A percentile compares a stretch with the other conserved stretches of the same genome.
Conservation (phyloP, 164 flowering plant genomes). For the Santalum album region DNA sequence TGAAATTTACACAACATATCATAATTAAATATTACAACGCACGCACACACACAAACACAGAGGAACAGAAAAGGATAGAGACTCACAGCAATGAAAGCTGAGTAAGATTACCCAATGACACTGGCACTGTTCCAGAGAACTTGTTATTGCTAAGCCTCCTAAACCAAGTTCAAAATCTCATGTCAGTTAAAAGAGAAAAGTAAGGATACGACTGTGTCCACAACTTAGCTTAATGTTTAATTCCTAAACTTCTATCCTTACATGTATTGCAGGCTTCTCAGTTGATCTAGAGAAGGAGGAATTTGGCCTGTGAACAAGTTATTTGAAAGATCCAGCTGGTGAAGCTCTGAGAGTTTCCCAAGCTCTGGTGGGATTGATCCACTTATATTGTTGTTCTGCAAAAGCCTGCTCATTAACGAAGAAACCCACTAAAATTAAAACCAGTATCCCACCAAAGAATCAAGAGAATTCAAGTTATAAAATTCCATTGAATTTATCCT, state of each 20-base stretch:
- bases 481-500: too few species aligned
- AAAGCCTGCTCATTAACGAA: conserved; percentile 38
- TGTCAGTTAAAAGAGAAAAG: conserved; percentile 5
- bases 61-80: neutral
- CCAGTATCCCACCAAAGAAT: neutral
- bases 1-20: conserved; percentile 18
- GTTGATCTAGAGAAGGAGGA: conserved; percentile 48
- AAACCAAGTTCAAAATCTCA: conserved; percentile 16
- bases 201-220: neutral
- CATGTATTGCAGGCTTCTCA: conserved; percentile 66
- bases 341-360: conserved; percentile 64
- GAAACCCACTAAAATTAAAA: neutral
- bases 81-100: conserved; percentile 80
- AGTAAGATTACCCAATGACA: conserved; percentile 59
- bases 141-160: conserved; percentile 97
- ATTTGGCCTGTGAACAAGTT: conserved; percentile 56
- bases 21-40: neutral
- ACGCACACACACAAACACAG: too few species aligned
- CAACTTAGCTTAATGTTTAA: neutral
- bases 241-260: conserved; percentile 25
- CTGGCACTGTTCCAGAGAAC: conserved; percentile 70
- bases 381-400: conserved; percentile 76
- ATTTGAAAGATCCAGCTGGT: conserved; percentile 74
- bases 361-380: conserved; percentile 73
- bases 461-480: too few species aligned